Evolutionary conservation across 495 filamentous ascomycete genomes (phyloP), one percentile per base, ranked within the genome.

Genomic region (Penicillium steckii): DNA sequence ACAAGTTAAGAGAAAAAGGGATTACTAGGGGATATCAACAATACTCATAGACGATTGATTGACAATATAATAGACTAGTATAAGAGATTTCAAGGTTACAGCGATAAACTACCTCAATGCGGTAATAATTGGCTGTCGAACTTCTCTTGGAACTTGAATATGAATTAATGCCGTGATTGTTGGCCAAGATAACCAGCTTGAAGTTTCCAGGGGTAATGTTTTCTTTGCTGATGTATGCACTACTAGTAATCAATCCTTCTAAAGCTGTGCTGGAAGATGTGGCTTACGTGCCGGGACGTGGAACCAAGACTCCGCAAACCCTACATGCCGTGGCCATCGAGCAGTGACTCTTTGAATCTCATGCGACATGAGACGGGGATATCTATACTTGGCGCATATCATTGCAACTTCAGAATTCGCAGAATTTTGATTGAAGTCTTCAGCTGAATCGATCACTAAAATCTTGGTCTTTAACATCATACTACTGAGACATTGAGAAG

Each of bases 241-340:
- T 10, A 5, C n/a, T n/a, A n/a, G n/a, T n/a, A n/a, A n/a, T 15
- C 33, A 7, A 17, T 17, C n/a, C 15, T 17, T 37, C 33, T 37
- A 37, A 19, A 59, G 43, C 8, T 55, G 52, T n/a, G 56, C 13
- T n/a, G 12, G 22, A 13, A 12, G 17, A 21, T 29, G 27, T 27
- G 19, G 21, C 32, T 55, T 60, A 7, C 57, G 43, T 15, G 24
- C 40, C 13, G 60, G 57, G 8, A 64, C 57, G 45, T 64, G 60
- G 24, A 61, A 60, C 60, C 60, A 64, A 1, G 57, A 47, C 37
- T 64, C 35, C 13, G 52, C 47, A 27, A 55, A 57, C 18, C 61
- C 61, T 10, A 61, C 52, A 55, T 57, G 48, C 13, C 51, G 57
- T 4, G 55, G 50, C 61, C 61, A 64, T 5, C 57, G 50, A 9